Percentiles rank a stretch among this genome's conserved stretches.
phyloP scores from a whole-genome alignment of 225 moss, liverwort and hornwort genomes.

The Physcomitrellopsis africana region DNA sequence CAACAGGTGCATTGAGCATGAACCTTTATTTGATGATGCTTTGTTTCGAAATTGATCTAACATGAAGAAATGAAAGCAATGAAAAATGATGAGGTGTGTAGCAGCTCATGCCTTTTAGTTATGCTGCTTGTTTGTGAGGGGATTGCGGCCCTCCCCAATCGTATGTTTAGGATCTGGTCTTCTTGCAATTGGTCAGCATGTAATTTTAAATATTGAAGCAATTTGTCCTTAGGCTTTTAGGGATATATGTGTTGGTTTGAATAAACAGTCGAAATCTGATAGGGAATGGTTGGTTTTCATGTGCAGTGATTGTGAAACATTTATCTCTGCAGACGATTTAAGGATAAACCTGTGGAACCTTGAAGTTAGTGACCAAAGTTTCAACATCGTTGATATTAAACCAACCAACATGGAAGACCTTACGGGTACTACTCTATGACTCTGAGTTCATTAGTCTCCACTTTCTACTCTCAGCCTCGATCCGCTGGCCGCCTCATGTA shows the following conservation, averaged over 20 bases:
- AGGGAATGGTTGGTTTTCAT: constrained; percentile 12
- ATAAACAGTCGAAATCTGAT: constrained; percentile 4
- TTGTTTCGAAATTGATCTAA: background rate
- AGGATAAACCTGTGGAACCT: constrained; percentile 99
- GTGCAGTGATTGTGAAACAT: constrained; percentile 98
- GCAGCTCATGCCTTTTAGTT: background rate
- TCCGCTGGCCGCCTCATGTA: background rate
- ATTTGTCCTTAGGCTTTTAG: background rate
- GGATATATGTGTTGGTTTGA: background rate
- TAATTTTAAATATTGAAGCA: background rate
- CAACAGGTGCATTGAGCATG: constrained; percentile 66
- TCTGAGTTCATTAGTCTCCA: background rate
- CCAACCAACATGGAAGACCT: constrained; percentile 99
- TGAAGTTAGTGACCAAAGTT: constrained; percentile 99
- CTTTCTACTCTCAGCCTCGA: background rate
- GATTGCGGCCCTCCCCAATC: background rate
- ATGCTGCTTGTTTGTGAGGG: background rate
- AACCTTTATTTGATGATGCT: background rate
- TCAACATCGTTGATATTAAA: constrained; percentile 99
- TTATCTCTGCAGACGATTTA: constrained; percentile 98
- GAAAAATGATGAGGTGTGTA: constrained; percentile 8
- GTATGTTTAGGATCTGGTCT: constrained; percentile 8
- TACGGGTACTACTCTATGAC: constrained; percentile 60
- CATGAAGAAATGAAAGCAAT: background rate
- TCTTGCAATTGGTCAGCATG: background rate